Percentiles rank a stretch among this genome's conserved stretches.
Evolutionary conservation across 2,329 filamentous ascomycete genomes (phyloP).

Genomic region (Lasiodiplodia sp.): DNA sequence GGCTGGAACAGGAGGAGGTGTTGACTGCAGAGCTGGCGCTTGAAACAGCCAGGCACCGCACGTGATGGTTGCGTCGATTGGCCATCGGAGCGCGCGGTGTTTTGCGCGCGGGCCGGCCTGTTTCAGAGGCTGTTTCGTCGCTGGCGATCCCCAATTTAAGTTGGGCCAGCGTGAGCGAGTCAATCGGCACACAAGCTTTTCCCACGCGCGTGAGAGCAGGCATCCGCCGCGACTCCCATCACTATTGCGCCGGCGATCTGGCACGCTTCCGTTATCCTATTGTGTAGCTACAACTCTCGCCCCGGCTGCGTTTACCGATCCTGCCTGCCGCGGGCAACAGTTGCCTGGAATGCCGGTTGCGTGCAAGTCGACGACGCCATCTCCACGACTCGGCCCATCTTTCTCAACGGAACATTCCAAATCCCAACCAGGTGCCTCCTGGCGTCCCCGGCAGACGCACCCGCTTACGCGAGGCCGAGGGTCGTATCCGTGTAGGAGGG

Average conservation of each 20-base stretch:
- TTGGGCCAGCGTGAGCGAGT: constrained; percentile 16
- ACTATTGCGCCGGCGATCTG: constrained; percentile 20
- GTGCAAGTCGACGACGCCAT: constrained; percentile 15
- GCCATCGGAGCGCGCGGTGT: constrained; percentile 1
- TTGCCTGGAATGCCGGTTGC: constrained; percentile 8
- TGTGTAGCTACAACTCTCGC: not conserved
- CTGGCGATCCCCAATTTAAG: constrained; percentile 22
- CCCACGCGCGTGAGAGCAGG: constrained; percentile 9
- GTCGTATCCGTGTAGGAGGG: constrained; percentile 16
- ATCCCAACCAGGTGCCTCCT: constrained; percentile 20
- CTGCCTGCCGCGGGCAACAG: not conserved
- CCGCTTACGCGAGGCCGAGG: constrained; percentile 17
- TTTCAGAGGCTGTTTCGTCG: constrained; percentile 19
- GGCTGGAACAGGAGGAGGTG: constrained; percentile 24
- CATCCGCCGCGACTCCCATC: constrained; percentile 14
- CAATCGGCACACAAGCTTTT: constrained; percentile 26
- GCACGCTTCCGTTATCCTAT: constrained; percentile 1
- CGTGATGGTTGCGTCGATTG: constrained; percentile 11
- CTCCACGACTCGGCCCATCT: constrained; percentile 22
- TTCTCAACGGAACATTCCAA: constrained; percentile 26
- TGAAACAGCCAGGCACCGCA: constrained; percentile 19
- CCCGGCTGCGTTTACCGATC: constrained; percentile 3
- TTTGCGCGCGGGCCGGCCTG: constrained; percentile 15
- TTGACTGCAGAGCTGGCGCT: constrained; percentile 1
- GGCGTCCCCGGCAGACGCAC: not conserved